phyloP scores from a whole-genome alignment of 1,139 yeast genomes.

The Wickerhamiella pararugosa region DNA sequence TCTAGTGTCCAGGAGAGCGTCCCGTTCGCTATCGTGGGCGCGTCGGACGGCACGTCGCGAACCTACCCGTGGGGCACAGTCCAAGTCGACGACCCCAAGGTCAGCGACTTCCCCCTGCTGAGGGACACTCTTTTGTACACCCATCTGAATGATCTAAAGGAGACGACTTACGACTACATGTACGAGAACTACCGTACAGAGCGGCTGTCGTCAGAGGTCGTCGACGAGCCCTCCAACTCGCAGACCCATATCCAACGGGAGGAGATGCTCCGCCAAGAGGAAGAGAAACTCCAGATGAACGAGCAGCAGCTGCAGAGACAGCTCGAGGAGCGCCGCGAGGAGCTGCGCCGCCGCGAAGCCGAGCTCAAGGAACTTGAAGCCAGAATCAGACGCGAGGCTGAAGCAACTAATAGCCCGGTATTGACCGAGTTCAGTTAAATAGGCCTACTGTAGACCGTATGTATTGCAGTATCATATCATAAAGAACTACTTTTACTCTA shows the following conservation, averaged over 20 bases:
- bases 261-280: constrained; percentile 29
- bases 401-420: constrained; percentile 6
- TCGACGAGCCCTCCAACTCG: constrained; percentile 52
- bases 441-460: neutral
- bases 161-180: constrained; percentile 80
- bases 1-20: constrained; percentile 38
- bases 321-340: constrained; percentile 69
- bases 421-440: neutral
- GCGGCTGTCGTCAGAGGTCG: constrained; percentile 35
- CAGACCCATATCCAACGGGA: constrained; percentile 22
- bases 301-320: constrained; percentile 81
- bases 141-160: constrained; percentile 86
- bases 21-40: constrained; percentile 79
- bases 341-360: constrained; percentile 73
- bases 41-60: constrained; percentile 35
- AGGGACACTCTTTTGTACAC: constrained; percentile 71
- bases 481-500: neutral
- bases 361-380: constrained; percentile 74
- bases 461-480: neutral
- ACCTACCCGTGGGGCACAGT: constrained; percentile 89
- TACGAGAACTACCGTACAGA: constrained; percentile 92
- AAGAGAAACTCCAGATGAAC: constrained; percentile 27
- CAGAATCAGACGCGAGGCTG: constrained; percentile 30
- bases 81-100: constrained; percentile 71
- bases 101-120: constrained; percentile 65